Base-by-base conservation (phyloP, 2,329 filamentous ascomycete species). In the Coniochaeta prunicola region DNA sequence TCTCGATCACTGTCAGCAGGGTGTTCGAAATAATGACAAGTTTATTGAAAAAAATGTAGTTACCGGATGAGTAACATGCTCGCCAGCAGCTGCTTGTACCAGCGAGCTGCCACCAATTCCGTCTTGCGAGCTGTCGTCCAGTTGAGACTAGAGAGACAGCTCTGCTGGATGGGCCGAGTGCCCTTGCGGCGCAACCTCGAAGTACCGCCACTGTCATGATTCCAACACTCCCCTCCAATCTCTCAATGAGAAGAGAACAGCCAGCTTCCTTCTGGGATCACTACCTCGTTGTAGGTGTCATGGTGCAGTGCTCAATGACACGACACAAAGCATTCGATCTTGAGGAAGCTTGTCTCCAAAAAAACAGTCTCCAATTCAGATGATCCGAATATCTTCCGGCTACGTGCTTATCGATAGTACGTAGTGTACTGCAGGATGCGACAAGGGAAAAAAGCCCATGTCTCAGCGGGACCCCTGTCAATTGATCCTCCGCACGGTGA, bases 11-110 rank as follows among this genome's bases (percentile, higher is more conserved):
- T 55, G 30, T 50, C 24, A 50, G 45, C 24, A 50, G 24, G 6
- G 6, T 26, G 5, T 5, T 4, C 45, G n/a, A 33, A 7, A n/a
- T 9, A 19, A 30, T 55, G 15, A 9, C 8, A 53, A 2, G 21
- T 31, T 12, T n/a, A 28, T 15, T 53, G 48, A 17, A 21, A n/a
- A 2, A 3, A 34, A n/a, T 3, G 24, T n/a, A 33, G 17, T 33
- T 24, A 57, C 58, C 58, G 30, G 58, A 56, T 9, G 58, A 59
- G 26, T 56, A 59, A 15, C 53, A 36, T 21, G 58, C 53, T 31
- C 53, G 53, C 34, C 36, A 34, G 28, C 53, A 42, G 15, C 13
- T 48, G 21, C 33, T 56, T 42, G 31, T 30, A 19, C 10, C 15
- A 21, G 24, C 7, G 33, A 36, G 53, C 33, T 26, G 5, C 26